phyloP scores from a whole-genome alignment of 2,329 filamentous ascomycete species.

The Aspergillus uvarum region DNA sequence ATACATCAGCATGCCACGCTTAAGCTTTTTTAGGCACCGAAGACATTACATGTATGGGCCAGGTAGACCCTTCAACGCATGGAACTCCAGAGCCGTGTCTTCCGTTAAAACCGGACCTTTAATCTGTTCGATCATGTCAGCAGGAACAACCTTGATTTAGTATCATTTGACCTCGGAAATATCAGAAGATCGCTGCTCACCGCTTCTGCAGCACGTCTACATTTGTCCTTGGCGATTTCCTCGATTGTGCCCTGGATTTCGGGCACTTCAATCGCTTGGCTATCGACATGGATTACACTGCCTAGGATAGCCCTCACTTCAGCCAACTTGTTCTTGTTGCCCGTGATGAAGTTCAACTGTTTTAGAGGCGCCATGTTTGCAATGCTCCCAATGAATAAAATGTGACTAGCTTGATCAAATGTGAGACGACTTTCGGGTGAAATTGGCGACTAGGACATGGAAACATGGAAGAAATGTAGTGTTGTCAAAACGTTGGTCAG shows the following conservation, averaged over 20 bases:
- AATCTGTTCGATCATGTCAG: slow-evolving; percentile 52
- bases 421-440: background rate
- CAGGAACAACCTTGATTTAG: background rate
- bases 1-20: slow-evolving; percentile 7
- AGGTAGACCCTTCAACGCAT: slow-evolving; percentile 83
- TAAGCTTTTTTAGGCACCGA: slow-evolving; percentile 29
- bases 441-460: background rate
- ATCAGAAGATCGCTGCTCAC: slow-evolving; percentile 50
- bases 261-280: slow-evolving; percentile 72
- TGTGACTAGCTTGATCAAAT: background rate
- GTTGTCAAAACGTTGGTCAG: background rate
- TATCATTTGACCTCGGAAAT: background rate
- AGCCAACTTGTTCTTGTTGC: slow-evolving; percentile 88
- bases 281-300: slow-evolving; percentile 68
- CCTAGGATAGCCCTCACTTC: slow-evolving; percentile 88
- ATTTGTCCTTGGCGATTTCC: slow-evolving; percentile 88
- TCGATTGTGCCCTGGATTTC: slow-evolving; percentile 93
- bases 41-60: slow-evolving; percentile 82
- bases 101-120: slow-evolving; percentile 89
- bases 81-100: slow-evolving; percentile 92
- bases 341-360: slow-evolving; percentile 86
- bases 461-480: background rate
- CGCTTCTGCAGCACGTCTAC: slow-evolving; percentile 72
- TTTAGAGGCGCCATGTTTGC: slow-evolving; percentile 49
- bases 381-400: background rate